Base-by-base conservation (phyloP, 345 rosid species). In the Salix exigua region DNA sequence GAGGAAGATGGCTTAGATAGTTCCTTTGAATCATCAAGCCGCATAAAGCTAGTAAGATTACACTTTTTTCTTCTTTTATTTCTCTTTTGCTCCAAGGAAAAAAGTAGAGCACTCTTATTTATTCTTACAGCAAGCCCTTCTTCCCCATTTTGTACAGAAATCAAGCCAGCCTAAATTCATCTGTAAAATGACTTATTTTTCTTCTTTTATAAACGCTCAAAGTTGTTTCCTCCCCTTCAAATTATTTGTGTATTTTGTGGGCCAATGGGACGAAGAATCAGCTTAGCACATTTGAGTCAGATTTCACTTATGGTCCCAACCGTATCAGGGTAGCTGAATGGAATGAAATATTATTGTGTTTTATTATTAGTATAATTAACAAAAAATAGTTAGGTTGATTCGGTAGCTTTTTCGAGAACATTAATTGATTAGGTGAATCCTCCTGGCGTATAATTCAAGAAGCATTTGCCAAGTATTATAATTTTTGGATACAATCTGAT, bases 1-100 rank as follows among this genome's bases (percentile, higher is more conserved):
- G 86, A 85, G 71, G 90, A 77, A 86, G 90, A 85, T 76, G 80
- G 81, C 81, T 73, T 77, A 70, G 82, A 78, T 51, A 72, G 77
- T 84, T 85, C 87, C 25, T 85, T 71, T 55, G 90, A 85, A 80
- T 86, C 83, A 81, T 89, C 93, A 72, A 86, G 77, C 55, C 76
- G 83, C 63, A 80, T 75, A 73, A 92, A 90, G 89, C 90, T 86
- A 86, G 99, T 96, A 83, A 85, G 85, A 71, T 58, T n/a, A 19
- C 61, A 74, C 78, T 23, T 70, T 78, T 79, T 78, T 79, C 37
- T 31, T 9, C 28, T 68, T 70, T 42, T 44, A 67, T 63, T 48
- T 37, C 35, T 63, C 66, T 66, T 21, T 60, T 64, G 23, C 69
- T 46, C 8, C 25, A 42, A 18, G 42, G 11, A 74, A 76, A 66